Evolutionary conservation across 805 yeast species (phyloP), one percentile per base, ranked within the genome.

Genomic region (Kodamaea neixiangensis): DNA sequence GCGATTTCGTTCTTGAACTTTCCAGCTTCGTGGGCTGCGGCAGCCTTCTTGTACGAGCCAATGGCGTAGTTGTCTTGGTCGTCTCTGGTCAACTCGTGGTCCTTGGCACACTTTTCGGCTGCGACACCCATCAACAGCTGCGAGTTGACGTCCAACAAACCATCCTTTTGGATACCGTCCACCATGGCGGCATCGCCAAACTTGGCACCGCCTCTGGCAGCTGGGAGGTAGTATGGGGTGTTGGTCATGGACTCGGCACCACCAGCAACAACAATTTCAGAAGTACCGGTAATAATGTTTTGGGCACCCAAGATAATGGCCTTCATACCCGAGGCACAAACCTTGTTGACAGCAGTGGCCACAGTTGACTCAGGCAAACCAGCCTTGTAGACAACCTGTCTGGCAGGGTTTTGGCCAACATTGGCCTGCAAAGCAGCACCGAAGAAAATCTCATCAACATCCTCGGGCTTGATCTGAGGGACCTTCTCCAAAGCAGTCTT

Each of bases 181-280:
- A 92, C 83, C 56, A 93, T 60, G 18, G 77, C 59, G 48, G 84
- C 72, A 57, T 89, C 93, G 62, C 99, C 99, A 65, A 83, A 94
- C 77, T 93, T 87, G 61, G 90, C 85, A 60, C 98, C 98, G 43
- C 76, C 64, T 75, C 99, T 87, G 40, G 94, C 91, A 51, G 83
- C 67, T 52, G 96, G 94, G 50, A 89, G 65, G 68, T 93, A 93
- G 79, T 92, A 93, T 49, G 99, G 99, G 33, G 92, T 82, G 68
- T 94, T 93, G 53, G 97, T 78, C 99, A 94, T 93, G 52, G 96
- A 87, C 75, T 94, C 99, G 60, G 97, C 94, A 66, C 99, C 99
- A 60, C 98, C 99, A 31, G 94, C 96, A 58, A 94, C 87, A 43
- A 94, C 94, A 53, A 94, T 85, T 64, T 92, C 97, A 50, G 97